Conservation (phyloP, 352 stramenopile species). For the Phytopythium montanum region DNA sequence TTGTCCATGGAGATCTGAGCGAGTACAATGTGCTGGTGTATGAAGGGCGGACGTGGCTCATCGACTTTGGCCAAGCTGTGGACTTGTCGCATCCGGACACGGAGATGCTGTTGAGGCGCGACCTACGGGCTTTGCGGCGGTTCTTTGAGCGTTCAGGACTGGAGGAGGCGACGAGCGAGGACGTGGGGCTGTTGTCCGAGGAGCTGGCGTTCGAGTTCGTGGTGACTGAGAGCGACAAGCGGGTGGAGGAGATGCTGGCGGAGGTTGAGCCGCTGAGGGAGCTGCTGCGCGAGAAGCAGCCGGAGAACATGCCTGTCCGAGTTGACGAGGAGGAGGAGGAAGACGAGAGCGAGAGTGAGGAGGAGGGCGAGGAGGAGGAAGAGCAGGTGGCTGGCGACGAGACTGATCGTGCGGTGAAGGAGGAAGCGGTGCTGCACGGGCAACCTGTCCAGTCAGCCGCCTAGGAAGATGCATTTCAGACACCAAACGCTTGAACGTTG, state of each 20-base stretch:
- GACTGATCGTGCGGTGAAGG: background rate
- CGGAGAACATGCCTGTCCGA: conserved; percentile 7
- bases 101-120: conserved; percentile 56
- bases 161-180: conserved; percentile 24
- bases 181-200: conserved; percentile 37
- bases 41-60: conserved; percentile 77
- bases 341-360: background rate
- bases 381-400: background rate
- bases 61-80: conserved; percentile 91
- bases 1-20: conserved; percentile 69
- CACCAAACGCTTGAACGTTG: too few relatives aligned
- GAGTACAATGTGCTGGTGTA: conserved; percentile 90
- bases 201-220: conserved; percentile 44
- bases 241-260: conserved; percentile 21
- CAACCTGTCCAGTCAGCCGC: background rate
- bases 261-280: conserved; percentile 22
- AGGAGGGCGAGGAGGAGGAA: conserved; percentile 2
- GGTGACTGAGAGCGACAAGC: conserved; percentile 16
- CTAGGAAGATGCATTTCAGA: background rate
- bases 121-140: conserved; percentile 66
- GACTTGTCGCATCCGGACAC: conserved; percentile 75
- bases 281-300: conserved; percentile 27
- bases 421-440: background rate
- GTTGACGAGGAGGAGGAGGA: conserved; percentile 16
- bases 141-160: conserved; percentile 73